These are phyloP conservation scores for Globisporangium spiculum DNA, from an alignment of 352 stramenopile genomes.

Conservation along the genomic window DNA sequence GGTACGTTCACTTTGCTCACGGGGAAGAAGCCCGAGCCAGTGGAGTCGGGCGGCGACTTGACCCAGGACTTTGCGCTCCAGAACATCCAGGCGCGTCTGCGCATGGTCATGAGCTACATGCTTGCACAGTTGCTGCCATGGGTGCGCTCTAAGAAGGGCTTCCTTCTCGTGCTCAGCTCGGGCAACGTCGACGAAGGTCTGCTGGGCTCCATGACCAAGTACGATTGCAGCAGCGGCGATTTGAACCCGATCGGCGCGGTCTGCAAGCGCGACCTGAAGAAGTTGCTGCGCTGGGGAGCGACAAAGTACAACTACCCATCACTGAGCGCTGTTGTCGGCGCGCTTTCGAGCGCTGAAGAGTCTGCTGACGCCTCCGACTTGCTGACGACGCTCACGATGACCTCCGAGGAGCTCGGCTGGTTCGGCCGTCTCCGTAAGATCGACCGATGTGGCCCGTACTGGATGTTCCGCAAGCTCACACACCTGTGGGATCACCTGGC, in stretches of 20 bases:
- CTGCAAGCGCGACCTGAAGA: constrained; percentile 95
- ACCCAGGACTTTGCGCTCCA: constrained; percentile 97
- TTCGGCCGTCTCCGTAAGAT: constrained; percentile 97
- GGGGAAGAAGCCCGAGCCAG: constrained; percentile 90
- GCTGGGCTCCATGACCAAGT: constrained; percentile 99
- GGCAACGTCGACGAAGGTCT: constrained; percentile 98
- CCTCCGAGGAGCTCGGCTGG: constrained; percentile 95
- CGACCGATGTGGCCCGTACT: constrained; percentile 91
- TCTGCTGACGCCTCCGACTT: constrained; percentile 90
- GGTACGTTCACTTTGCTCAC: constrained; percentile 75
- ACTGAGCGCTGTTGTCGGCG: constrained; percentile 91
- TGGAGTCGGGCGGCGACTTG: constrained; percentile 86
- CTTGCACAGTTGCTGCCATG: constrained; percentile 98
- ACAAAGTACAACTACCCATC: constrained; percentile 90
- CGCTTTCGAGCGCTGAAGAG: constrained; percentile 94
- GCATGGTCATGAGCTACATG: constrained; percentile 98
- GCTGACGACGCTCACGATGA: constrained; percentile 94
- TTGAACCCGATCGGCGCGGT: constrained; percentile 98
- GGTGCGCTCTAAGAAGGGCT: constrained; percentile 93
- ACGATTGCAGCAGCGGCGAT: constrained; percentile 98
- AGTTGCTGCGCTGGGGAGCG: constrained; percentile 92
- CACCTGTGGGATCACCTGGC: constrained; percentile 89
- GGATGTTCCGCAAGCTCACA: constrained; percentile 91
- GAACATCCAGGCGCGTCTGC: constrained; percentile 97
- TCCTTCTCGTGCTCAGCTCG: constrained; percentile 97